Evolutionary conservation across 2,329 filamentous ascomycete species (phyloP).

Genomic region (Lasiodiplodia sp.): DNA sequence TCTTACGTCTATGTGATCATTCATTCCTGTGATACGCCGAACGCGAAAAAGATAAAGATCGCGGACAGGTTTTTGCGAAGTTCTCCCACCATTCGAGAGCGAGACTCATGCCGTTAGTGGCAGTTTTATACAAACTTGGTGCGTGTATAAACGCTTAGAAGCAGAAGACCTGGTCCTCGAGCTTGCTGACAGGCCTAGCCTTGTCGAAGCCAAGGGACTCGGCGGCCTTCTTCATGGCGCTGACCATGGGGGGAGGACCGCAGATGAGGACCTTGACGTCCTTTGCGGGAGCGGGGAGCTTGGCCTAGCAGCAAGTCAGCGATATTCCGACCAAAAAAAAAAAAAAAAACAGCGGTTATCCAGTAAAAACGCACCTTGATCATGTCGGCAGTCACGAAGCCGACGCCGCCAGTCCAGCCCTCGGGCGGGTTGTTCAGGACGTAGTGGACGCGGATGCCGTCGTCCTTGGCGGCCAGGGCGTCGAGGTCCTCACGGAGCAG

Average conservation of each 20-base stretch:
- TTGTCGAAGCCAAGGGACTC: slow-evolving; percentile 90
- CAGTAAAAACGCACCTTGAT: slow-evolving; percentile 71
- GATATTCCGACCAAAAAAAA: neutral
- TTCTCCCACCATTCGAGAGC: neutral
- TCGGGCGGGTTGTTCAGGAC: slow-evolving; percentile 95
- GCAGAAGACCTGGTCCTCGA: slow-evolving; percentile 96
- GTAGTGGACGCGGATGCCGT: slow-evolving; percentile 87
- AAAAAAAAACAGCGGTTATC: neutral
- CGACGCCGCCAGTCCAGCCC: slow-evolving; percentile 89
- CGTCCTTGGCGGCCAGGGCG: slow-evolving; percentile 76
- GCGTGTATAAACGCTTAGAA: slow-evolving; percentile 65
- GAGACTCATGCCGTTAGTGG: neutral
- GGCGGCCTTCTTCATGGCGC: slow-evolving; percentile 94
- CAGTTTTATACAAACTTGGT: neutral
- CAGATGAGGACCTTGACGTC: slow-evolving; percentile 96
- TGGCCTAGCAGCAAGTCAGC: slow-evolving; percentile 63
- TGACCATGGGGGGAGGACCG: slow-evolving; percentile 95
- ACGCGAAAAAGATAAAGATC: neutral
- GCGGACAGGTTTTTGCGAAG: neutral
- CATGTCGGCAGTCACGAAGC: slow-evolving; percentile 95
- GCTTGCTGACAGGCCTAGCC: slow-evolving; percentile 93
- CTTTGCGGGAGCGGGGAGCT: slow-evolving; percentile 79
- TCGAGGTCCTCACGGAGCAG: slow-evolving; percentile 93
- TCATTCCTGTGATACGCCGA: slow-evolving; percentile 10
- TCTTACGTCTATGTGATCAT: slow-evolving; percentile 5